Evolutionary conservation across 2,329 filamentous ascomycete species (phyloP), one percentile per base, ranked within the genome.

Genomic region (Biscogniauxia marginata): DNA sequence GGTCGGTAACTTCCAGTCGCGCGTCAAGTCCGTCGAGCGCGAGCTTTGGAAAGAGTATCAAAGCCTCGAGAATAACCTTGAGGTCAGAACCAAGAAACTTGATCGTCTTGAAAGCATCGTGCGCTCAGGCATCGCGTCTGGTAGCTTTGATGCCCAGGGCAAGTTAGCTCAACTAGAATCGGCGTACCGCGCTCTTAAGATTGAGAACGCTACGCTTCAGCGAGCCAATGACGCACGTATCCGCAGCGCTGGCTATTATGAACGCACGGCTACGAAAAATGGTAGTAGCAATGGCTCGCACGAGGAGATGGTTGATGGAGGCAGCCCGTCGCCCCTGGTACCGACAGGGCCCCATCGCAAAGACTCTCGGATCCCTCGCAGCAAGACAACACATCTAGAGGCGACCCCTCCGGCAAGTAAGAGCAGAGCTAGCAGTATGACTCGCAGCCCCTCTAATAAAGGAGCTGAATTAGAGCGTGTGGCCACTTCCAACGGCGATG

Each of bases 1-100:
- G 61, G 80, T 98, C 34, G 82, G 84, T 18, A 84, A 85, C 7
- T 96, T 96, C 77, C 89, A 90, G 67, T 79, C 82, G 43, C 88
- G 91, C 57, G 90, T 97, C 69, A 90, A 90, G 67, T 79, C 81
- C 6, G 87, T 97, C n/a, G 95, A 99, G 72, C 87, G 90, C 49
- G 90, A 96, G 58, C 76, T 98, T n/a, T 88, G 87, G 77, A 90
- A 91, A 60, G 93, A 98, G 68, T 98, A 97, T 68, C 90, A 96
- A 67, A 84, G 83, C 0, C 80, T 99, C 1, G 92, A 97, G 72
- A 86, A 86, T 64, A 90, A 86, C 39, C 84, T 97, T 23, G 90
- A 95, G 53, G 75, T 86, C 22, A 87, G 92, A 16, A 83, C 88
- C 57, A 95, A 96, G 77, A 91, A 91, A 64, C 83, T 99, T 24